phyloP scores from a whole-genome alignment of 2,329 filamentous ascomycete genomes.

The Ilyonectria destructans region DNA sequence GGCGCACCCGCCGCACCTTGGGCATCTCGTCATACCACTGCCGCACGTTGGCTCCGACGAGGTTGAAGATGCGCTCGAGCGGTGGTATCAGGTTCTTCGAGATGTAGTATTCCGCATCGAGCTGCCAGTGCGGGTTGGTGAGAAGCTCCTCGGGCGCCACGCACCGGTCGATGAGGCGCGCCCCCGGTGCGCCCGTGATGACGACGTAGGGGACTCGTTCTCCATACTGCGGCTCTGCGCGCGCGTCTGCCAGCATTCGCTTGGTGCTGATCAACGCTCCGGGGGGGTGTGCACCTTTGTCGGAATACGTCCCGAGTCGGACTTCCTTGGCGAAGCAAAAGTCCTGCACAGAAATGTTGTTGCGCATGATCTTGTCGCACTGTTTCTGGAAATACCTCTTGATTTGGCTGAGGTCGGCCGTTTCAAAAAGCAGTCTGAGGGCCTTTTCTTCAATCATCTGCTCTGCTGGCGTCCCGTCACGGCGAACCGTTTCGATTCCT shows the following conservation, averaged over 20 bases:
- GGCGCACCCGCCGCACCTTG: conserved; percentile 82
- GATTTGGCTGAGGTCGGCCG: conserved; percentile 88
- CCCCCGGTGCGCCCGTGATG: conserved; percentile 88
- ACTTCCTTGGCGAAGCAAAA: conserved; percentile 97
- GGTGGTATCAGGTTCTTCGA: conserved; percentile 95
- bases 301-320: conserved; percentile 86
- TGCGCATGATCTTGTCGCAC: conserved; percentile 93
- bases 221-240: conserved; percentile 93
- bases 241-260: conserved; percentile 88
- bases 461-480: conserved; percentile 94
- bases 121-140: conserved; percentile 80
- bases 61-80: conserved; percentile 95
- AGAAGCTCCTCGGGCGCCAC: conserved; percentile 90
- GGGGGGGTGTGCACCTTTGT: conserved; percentile 84
- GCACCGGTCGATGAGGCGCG: conserved; percentile 89
- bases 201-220: conserved; percentile 97
- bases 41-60: conserved; percentile 92
- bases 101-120: conserved; percentile 98
- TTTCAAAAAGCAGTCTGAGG: conserved; percentile 90
- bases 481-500: conserved; percentile 96
- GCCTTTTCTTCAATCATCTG: conserved; percentile 97
- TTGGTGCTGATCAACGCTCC: conserved; percentile 91
- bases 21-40: conserved; percentile 98
- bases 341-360: conserved; percentile 90
- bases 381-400: conserved; percentile 93